These are phyloP conservation scores for Eucalyptus cloeziana DNA, from an alignment of 345 rosid genomes.

Conservation along the genomic window DNA sequence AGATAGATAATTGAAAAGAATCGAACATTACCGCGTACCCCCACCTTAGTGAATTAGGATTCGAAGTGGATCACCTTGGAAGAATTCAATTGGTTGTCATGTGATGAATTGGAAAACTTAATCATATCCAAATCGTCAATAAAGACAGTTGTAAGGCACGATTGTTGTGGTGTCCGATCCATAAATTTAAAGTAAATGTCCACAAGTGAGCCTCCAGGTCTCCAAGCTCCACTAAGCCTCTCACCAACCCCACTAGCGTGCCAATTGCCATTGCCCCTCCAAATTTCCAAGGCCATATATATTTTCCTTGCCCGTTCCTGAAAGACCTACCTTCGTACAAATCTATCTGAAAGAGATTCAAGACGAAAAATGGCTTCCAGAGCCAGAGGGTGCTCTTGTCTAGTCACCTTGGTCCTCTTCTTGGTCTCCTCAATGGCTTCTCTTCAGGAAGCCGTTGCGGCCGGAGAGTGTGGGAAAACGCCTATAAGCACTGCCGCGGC, in stretches of 20 bases:
- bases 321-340: not conserved
- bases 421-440: conserved; percentile 5
- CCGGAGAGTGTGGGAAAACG: conserved; percentile 63
- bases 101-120: not conserved
- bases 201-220: not conserved
- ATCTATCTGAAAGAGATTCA: not conserved
- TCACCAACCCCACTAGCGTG: not conserved
- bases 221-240: not conserved
- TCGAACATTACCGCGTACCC: not conserved
- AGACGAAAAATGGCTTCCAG: conserved; percentile 2
- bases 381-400: not conserved
- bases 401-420: conserved; percentile 7
- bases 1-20: not conserved
- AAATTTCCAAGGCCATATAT: not conserved
- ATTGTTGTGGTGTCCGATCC: not conserved
- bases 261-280: not conserved
- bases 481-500: conserved; percentile 58
- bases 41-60: not conserved
- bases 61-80: not conserved
- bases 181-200: not conserved
- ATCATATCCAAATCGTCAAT: not conserved
- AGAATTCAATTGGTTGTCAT: not conserved
- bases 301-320: not conserved
- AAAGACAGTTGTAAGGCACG: not conserved
- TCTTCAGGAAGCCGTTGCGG: conserved; percentile 12